phyloP scores from a whole-genome alignment of 2,329 filamentous ascomycete species.

The Gaeumannomyces sp. region DNA sequence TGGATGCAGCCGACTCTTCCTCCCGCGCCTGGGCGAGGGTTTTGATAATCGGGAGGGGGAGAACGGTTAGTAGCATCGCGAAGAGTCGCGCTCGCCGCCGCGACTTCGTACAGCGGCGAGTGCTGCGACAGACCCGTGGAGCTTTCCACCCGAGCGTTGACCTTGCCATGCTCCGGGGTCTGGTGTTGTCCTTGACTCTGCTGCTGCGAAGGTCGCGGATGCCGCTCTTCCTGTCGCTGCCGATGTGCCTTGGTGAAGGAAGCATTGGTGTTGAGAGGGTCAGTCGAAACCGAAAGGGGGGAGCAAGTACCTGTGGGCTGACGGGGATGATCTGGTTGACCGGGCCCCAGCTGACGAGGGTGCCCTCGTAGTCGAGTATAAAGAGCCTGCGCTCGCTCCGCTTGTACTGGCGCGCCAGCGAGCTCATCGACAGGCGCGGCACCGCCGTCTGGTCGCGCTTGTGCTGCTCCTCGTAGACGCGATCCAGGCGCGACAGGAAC shows the following conservation, averaged over 20 bases:
- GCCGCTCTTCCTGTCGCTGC: too few relatives aligned
- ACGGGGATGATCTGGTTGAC: conserved; percentile 79
- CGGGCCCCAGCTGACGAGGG: conserved; percentile 79
- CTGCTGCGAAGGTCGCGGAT: too few relatives aligned
- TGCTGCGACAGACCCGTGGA: not conserved
- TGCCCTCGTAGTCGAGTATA: conserved; percentile 91
- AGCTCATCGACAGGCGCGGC: conserved; percentile 69
- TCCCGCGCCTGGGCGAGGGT: not conserved
- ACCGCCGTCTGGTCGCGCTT: conserved; percentile 79
- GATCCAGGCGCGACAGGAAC: conserved; percentile 63
- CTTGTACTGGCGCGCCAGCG: conserved; percentile 61
- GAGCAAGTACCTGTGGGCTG: conserved; percentile 54
- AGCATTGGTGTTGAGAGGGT: not conserved
- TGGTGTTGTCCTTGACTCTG: not conserved
- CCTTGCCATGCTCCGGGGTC: not conserved
- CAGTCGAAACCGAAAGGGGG: not conserved
- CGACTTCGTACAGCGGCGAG: not conserved
- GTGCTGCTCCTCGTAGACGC: conserved; percentile 78
- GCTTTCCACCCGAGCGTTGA: not conserved
- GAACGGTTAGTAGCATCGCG: not conserved
- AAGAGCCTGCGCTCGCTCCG: conserved; percentile 66
- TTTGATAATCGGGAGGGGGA: not conserved
- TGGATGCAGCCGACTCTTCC: not conserved
- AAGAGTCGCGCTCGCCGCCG: not conserved
- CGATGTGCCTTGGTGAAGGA: not conserved